Conservation (phyloP, 495 filamentous ascomycete genomes). For the Tuber melanosporum region DNA sequence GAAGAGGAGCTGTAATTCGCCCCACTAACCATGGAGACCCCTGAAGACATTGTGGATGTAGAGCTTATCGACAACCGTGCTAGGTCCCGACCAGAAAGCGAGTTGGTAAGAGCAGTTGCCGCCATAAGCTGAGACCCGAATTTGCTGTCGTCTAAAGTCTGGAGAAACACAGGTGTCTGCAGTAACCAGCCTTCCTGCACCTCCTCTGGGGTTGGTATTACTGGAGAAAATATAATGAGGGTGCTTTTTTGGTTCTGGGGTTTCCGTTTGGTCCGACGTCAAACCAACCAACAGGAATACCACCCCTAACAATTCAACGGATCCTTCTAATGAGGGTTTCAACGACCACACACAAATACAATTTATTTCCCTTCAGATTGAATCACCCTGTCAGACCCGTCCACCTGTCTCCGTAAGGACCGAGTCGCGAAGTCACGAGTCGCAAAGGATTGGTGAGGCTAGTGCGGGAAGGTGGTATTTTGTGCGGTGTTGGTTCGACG, state of each 20-base stretch:
- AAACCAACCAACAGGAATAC: conserved; percentile 1
- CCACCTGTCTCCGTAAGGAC: conserved; percentile 23
- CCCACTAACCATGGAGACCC: conserved; percentile 20
- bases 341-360: neutral
- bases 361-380: neutral
- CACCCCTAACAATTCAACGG: neutral
- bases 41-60: conserved; percentile 34
- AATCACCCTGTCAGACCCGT: conserved; percentile 20
- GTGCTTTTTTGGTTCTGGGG: conserved; percentile 20
- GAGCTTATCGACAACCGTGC: conserved; percentile 35
- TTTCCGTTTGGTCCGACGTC: neutral
- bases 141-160: conserved; percentile 4
- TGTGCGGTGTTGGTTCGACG: conserved; percentile 14
- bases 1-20: conserved; percentile 36
- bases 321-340: neutral
- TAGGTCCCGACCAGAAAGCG: conserved; percentile 22
- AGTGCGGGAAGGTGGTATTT: conserved; percentile 12
- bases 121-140: conserved; percentile 18
- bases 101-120: conserved; percentile 21
- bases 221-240: conserved; percentile 34
- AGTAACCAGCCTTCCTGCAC: conserved; percentile 24
- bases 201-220: conserved; percentile 25
- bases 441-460: conserved; percentile 17
- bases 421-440: conserved; percentile 7
- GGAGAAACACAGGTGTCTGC: conserved; percentile 1